These are phyloP conservation scores for Phellinidium pouzarii DNA, from an alignment of 1,284 basidiomycete genomes.

Conservation along the genomic window DNA sequence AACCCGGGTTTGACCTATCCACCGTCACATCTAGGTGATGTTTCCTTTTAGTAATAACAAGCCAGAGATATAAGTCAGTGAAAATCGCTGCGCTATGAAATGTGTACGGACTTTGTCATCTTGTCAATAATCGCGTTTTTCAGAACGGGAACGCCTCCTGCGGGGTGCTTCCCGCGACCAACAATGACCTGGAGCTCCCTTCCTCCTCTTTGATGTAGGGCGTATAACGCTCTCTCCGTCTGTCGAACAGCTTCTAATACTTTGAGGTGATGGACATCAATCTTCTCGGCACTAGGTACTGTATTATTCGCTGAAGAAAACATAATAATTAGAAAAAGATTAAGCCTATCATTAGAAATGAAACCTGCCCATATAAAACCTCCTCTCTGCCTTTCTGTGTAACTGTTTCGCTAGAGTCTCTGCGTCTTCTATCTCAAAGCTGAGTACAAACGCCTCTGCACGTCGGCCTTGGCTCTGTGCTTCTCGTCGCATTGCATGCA, in stretches of 20 bases:
- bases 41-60: conserved; percentile 4
- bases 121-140: conserved; percentile 39
- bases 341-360: neutral
- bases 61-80: neutral
- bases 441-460: conserved; percentile 8
- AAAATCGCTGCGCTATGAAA: neutral
- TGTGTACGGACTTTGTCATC: conserved; percentile 10
- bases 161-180: conserved; percentile 72
- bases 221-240: conserved; percentile 55
- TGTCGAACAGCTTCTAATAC: conserved; percentile 61
- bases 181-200: conserved; percentile 65
- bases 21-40: conserved; percentile 10
- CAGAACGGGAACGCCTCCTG: conserved; percentile 60
- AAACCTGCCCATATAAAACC: conserved; percentile 8
- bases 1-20: conserved; percentile 14
- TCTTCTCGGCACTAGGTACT: conserved; percentile 45
- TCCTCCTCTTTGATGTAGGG: conserved; percentile 47
- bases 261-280: conserved; percentile 76
- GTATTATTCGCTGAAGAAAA: neutral
- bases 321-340: neutral
- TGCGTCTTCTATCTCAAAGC: conserved; percentile 6
- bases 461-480: conserved; percentile 1
- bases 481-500: neutral
- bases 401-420: conserved; percentile 2
- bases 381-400: conserved; percentile 14